These are phyloP conservation scores for Lachancea mirantina DNA, from an alignment of 805 yeast genomes.

Conservation along the genomic window DNA sequence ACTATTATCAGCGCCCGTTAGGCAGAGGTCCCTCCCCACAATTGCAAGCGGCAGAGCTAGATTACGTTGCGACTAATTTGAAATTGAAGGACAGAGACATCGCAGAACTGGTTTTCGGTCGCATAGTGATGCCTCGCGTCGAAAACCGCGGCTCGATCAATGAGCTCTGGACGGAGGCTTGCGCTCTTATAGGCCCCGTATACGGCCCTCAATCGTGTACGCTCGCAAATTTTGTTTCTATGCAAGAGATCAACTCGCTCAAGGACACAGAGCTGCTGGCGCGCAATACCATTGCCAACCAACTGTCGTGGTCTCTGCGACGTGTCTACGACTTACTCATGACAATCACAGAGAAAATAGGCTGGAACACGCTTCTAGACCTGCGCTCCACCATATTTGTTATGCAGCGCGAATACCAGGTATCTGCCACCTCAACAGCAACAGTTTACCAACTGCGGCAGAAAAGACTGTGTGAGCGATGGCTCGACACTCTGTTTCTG, in stretches of 20 bases:
- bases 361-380: slow-evolving; percentile 74
- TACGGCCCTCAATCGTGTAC: slow-evolving; percentile 28
- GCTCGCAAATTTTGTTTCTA: slow-evolving; percentile 26
- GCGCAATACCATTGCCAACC: slow-evolving; percentile 26
- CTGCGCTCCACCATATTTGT: slow-evolving; percentile 67
- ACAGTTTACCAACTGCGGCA: slow-evolving; percentile 11
- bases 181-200: slow-evolving; percentile 25
- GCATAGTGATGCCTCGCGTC: slow-evolving; percentile 27
- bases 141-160: slow-evolving; percentile 18
- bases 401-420: slow-evolving; percentile 62
- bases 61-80: slow-evolving; percentile 19
- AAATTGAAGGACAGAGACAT: slow-evolving; percentile 23
- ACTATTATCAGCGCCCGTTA: slow-evolving; percentile 25
- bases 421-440: too few species aligned
- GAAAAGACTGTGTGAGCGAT: slow-evolving; percentile 29
- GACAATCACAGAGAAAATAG: slow-evolving; percentile 55
- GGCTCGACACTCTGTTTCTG: slow-evolving; percentile 31
- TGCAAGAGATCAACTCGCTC: slow-evolving; percentile 24
- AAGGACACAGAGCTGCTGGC: slow-evolving; percentile 20
- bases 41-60: slow-evolving; percentile 21
- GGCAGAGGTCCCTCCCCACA: slow-evolving; percentile 14
- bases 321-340: slow-evolving; percentile 66
- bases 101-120: slow-evolving; percentile 22
- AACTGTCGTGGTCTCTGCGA: slow-evolving; percentile 22
- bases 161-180: slow-evolving; percentile 22